phyloP scores from a whole-genome alignment of 2,329 filamentous ascomycete genomes.

The Truncatella angustata region DNA sequence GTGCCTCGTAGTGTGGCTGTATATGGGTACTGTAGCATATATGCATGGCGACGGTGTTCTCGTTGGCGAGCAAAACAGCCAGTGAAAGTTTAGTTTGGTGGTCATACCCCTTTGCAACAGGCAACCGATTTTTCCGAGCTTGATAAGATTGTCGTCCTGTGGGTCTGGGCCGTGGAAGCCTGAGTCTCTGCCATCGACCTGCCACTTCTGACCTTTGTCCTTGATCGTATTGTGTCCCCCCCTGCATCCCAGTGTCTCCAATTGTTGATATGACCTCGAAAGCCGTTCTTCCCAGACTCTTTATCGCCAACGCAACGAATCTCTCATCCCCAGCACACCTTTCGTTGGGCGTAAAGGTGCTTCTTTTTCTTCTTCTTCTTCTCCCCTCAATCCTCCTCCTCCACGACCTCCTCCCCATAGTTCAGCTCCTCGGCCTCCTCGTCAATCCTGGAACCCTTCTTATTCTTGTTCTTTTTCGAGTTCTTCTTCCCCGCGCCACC shows the following conservation, averaged over 20 bases:
- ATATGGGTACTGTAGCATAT: constrained; percentile 2
- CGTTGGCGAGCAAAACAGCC: not conserved
- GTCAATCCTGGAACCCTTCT: constrained; percentile 36
- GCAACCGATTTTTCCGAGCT: not conserved
- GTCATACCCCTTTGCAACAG: constrained; percentile 6
- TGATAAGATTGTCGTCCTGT: not conserved
- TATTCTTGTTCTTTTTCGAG: constrained; percentile 34
- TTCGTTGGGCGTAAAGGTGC: not conserved
- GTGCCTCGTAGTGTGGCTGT: constrained; percentile 11
- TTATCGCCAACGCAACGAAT: no score
- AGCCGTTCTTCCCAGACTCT: no score
- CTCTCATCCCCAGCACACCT: not conserved
- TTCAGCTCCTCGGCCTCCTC: constrained; percentile 68
- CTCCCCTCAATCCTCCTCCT: constrained; percentile 55
- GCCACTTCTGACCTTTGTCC: no score
- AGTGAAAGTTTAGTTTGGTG: not conserved
- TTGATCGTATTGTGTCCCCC: no score
- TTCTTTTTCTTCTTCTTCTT: no score
- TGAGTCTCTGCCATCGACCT: not conserved
- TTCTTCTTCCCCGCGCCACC: constrained; percentile 4
- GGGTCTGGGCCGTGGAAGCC: no score
- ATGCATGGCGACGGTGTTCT: constrained; percentile 1
- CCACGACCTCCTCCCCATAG: constrained; percentile 79
- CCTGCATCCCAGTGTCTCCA: no score
- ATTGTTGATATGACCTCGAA: no score